These are phyloP conservation scores for Candida schatavii DNA, from an alignment of 805 yeast genomes.

Conservation along the genomic window DNA sequence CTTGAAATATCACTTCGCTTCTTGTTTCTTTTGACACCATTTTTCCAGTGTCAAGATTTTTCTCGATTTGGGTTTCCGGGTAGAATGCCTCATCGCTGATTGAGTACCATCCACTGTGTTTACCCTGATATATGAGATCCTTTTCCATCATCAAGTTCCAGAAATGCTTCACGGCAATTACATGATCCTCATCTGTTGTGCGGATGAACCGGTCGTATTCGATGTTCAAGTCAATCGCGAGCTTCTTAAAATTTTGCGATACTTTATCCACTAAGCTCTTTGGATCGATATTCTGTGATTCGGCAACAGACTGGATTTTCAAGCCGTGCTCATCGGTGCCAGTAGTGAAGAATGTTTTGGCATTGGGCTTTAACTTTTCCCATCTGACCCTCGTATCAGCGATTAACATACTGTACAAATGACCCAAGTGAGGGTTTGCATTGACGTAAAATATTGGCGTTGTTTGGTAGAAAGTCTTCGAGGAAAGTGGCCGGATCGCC, in stretches of 20 bases:
- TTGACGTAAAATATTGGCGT: conserved; percentile 96
- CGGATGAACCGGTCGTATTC: conserved; percentile 76
- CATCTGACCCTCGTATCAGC: conserved; percentile 80
- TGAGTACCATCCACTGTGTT: conserved; percentile 93
- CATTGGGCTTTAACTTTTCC: conserved; percentile 44
- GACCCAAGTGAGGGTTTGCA: conserved; percentile 93
- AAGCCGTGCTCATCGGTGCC: conserved; percentile 98
- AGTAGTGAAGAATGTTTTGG: conserved; percentile 58
- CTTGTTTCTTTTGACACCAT: conserved; percentile 65
- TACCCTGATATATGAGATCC: conserved; percentile 76
- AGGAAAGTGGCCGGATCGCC: not conserved
- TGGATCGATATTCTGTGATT: conserved; percentile 45
- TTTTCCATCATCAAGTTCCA: conserved; percentile 63
- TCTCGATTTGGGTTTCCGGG: conserved; percentile 71
- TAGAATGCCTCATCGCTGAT: conserved; percentile 93
- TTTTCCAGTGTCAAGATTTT: conserved; percentile 20
- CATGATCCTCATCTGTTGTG: conserved; percentile 85
- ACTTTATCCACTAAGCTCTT: conserved; percentile 70
- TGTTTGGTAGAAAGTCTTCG: conserved; percentile 33
- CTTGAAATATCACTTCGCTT: conserved; percentile 68
- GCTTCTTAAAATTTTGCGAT: conserved; percentile 56
- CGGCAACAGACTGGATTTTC: conserved; percentile 87
- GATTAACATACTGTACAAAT: conserved; percentile 80
- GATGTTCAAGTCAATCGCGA: conserved; percentile 61
- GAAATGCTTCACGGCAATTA: conserved; percentile 56